These are phyloP conservation scores for Gossypium sturtianum DNA, from an alignment of 345 rosid genomes.

Conservation along the genomic window DNA sequence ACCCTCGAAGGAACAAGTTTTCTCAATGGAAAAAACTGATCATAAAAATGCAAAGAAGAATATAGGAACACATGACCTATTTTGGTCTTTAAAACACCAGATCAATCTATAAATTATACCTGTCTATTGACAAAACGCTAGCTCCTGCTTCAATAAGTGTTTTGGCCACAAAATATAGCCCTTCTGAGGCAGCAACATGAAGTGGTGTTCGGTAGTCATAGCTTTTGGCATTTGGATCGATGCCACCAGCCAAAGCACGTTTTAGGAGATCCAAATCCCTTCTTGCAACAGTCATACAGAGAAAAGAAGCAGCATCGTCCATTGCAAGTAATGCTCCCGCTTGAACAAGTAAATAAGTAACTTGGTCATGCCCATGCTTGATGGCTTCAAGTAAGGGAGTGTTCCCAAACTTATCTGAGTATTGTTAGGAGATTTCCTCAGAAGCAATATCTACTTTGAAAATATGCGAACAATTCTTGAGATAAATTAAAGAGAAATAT, in stretches of 20 bases:
- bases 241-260: slow-evolving; percentile 50
- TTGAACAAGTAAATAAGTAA: slow-evolving; percentile 47
- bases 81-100: neutral
- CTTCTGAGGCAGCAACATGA: slow-evolving; percentile 80
- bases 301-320: slow-evolving; percentile 63
- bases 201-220: slow-evolving; percentile 75
- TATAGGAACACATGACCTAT: neutral
- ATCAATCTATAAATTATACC: slow-evolving; percentile 27
- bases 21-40: neutral
- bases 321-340: slow-evolving; percentile 53
- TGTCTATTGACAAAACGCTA: slow-evolving; percentile 62
- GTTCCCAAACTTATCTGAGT: slow-evolving; percentile 58
- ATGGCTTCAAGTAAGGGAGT: slow-evolving; percentile 79
- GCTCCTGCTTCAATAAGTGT: slow-evolving; percentile 65
- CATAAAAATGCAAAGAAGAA: neutral
- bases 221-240: slow-evolving; percentile 62
- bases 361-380: slow-evolving; percentile 58
- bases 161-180: slow-evolving; percentile 36
- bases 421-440: neutral
- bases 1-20: neutral
- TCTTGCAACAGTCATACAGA: slow-evolving; percentile 51
- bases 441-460: neutral
- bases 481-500: neutral
- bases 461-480: neutral
- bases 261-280: slow-evolving; percentile 52